A percentile compares a stretch with the other conserved stretches of the same genome.
phyloP scores from a whole-genome alignment of 768 basidiomycete genomes.

The Pholiota microspora region DNA sequence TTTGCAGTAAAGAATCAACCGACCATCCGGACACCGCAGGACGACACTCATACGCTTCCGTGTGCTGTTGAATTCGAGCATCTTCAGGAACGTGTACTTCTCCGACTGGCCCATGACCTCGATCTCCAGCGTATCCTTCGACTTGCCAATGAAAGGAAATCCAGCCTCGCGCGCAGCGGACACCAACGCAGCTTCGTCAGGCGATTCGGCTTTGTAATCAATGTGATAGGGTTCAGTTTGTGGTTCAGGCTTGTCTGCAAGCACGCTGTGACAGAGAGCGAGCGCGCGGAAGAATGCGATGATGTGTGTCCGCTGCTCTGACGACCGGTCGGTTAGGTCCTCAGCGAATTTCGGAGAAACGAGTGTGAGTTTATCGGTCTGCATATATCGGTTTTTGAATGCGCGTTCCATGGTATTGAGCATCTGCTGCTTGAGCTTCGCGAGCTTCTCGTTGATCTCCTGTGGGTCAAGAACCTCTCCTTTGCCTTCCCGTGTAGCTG shows the following conservation, averaged over 20 bases:
- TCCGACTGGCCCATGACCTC: constrained; percentile 90
- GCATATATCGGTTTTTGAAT: constrained; percentile 89
- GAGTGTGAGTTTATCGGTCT: constrained; percentile 79
- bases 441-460: constrained; percentile 69
- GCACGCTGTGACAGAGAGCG: constrained; percentile 90
- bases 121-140: constrained; percentile 77
- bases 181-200: constrained; percentile 94
- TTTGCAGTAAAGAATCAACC: constrained; percentile 86
- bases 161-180: constrained; percentile 90
- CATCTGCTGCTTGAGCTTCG: constrained; percentile 73
- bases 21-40: constrained; percentile 81
- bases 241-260: constrained; percentile 74
- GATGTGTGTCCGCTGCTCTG: constrained; percentile 62
- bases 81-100: constrained; percentile 72
- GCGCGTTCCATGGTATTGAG: constrained; percentile 64
- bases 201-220: constrained; percentile 95
- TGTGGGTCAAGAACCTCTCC: constrained; percentile 63
- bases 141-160: constrained; percentile 82
- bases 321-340: constrained; percentile 63
- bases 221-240: constrained; percentile 57
- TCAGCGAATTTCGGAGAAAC: constrained; percentile 84
- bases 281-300: constrained; percentile 92
- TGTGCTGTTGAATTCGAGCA: constrained; percentile 92
- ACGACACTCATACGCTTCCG: constrained; percentile 96
- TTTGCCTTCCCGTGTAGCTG: constrained; percentile 79